Percentiles rank a stretch among this genome's conserved stretches.
phyloP scores from a whole-genome alignment of 441 rosid genomes.

The Adansonia madagascariensis region DNA sequence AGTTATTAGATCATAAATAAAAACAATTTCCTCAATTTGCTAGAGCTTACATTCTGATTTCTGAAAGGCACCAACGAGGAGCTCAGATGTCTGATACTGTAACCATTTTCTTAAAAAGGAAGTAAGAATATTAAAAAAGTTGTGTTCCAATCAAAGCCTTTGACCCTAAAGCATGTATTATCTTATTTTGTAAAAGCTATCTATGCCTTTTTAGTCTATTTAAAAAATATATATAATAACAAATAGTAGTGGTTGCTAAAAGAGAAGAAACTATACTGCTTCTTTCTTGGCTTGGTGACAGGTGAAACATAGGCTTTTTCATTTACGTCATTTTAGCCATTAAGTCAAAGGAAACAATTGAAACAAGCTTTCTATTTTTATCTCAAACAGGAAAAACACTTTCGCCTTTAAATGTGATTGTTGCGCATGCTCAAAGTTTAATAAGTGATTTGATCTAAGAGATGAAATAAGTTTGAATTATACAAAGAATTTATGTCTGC shows the following conservation, averaged over 20 bases:
- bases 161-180: not conserved
- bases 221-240: too few species aligned
- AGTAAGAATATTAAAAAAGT: not conserved
- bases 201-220: not conserved
- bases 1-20: too few species aligned
- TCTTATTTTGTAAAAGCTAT: not conserved
- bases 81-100: not conserved
- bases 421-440: not conserved
- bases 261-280: conserved; percentile 8
- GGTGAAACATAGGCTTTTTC: not conserved
- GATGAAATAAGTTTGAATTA: conserved; percentile 2
- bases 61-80: too few species aligned
- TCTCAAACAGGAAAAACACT: conserved; percentile 16
- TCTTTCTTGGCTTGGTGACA: not conserved
- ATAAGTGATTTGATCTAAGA: conserved; percentile 19
- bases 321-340: not conserved
- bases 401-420: not conserved
- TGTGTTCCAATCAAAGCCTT: not conserved
- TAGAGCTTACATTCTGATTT: too few species aligned
- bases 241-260: not conserved
- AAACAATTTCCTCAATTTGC: too few species aligned
- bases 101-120: not conserved
- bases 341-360: not conserved
- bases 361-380: not conserved
- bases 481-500: not conserved